A percentile compares a stretch with the other conserved stretches of the same genome.
Evolutionary conservation across 805 yeast genomes (phyloP).

Genomic region (Candida morakotiae): DNA sequence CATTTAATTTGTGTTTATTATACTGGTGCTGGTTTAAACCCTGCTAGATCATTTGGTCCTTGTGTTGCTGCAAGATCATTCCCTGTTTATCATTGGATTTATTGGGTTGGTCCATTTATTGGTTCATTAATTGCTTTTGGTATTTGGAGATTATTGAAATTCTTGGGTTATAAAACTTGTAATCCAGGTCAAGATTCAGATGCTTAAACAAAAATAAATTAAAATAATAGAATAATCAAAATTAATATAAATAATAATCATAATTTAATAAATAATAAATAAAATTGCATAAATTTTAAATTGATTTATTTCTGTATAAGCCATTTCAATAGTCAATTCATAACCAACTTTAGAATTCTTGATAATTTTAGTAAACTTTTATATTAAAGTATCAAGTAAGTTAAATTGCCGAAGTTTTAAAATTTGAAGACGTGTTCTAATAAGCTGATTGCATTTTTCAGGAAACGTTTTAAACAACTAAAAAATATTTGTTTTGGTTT

Average conservation of each 20-base stretch:
- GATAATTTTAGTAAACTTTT: too few relatives aligned
- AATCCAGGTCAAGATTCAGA: conserved; percentile 70
- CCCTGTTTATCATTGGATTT: conserved; percentile 86
- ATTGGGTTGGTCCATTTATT: conserved; percentile 84
- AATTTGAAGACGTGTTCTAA: too few relatives aligned
- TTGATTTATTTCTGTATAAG: too few relatives aligned
- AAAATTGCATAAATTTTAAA: too few relatives aligned
- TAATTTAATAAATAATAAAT: too few relatives aligned
- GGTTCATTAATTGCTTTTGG: conserved; percentile 67
- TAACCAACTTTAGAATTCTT: too few relatives aligned
- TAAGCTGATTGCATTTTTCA: too few relatives aligned
- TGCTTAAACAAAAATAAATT: conserved; percentile 15
- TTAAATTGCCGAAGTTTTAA: too few relatives aligned
- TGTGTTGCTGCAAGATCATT: conserved; percentile 66
- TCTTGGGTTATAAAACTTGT: conserved; percentile 55
- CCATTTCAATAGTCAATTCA: too few relatives aligned
- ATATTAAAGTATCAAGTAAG: too few relatives aligned
- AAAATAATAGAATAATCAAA: not conserved
- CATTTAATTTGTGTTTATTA: conserved; percentile 77
- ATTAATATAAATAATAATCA: not conserved
- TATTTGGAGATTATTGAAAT: conserved; percentile 63
- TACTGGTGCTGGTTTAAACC: conserved; percentile 91
- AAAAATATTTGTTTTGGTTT: too few relatives aligned
- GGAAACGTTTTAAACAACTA: too few relatives aligned
- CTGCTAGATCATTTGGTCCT: conserved; percentile 88